A percentile compares a stretch with the other conserved stretches of the same genome.
Evolutionary conservation across 2,329 filamentous ascomycete species (phyloP).

Genomic region (Arthrocladium fulminans): DNA sequence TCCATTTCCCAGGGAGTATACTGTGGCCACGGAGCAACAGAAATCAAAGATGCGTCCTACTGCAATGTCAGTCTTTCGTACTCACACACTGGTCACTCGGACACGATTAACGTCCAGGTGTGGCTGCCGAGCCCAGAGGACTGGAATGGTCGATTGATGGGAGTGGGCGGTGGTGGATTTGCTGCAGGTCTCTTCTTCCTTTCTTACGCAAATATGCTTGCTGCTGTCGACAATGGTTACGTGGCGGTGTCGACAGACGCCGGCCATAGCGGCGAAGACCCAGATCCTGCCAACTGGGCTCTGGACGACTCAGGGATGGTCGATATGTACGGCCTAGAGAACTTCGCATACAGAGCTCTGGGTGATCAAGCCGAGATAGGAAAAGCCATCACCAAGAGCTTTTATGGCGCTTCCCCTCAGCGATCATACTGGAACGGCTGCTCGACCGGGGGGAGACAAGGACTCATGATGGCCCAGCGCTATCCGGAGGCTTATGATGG

Average conservation of each 20-base stretch:
- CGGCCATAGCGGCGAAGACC: conserved; percentile 8
- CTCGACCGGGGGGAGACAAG: conserved; percentile 52
- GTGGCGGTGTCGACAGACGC: conserved; percentile 19
- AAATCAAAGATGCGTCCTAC: conserved; percentile 17
- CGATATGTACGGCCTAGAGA: conserved; percentile 26
- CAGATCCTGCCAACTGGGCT: not conserved
- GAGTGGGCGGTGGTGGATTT: conserved; percentile 32
- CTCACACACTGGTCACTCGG: conserved; percentile 33
- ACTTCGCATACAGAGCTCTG: conserved; percentile 27
- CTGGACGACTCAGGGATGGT: conserved; percentile 24
- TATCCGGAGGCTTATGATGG: conserved; percentile 23
- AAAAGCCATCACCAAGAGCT: conserved; percentile 5
- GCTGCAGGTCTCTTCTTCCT: conserved; percentile 12
- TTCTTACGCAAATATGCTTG: conserved; percentile 5
- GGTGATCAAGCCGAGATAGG: conserved; percentile 28
- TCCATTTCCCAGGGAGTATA: not conserved
- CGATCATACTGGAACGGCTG: conserved; percentile 47
- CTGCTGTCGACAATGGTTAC: conserved; percentile 14
- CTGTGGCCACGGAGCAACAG: not conserved
- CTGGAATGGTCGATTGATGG: conserved; percentile 34
- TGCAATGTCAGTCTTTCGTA: conserved; percentile 38
- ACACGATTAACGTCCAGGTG: conserved; percentile 30
- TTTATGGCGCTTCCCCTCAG: conserved; percentile 10
- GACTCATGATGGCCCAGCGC: conserved; percentile 37
- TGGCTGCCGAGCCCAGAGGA: conserved; percentile 25